Evolutionary conservation across 2,329 filamentous ascomycete species (phyloP), one percentile per base, ranked within the genome.

Genomic region (Colletotrichum cuscutae): DNA sequence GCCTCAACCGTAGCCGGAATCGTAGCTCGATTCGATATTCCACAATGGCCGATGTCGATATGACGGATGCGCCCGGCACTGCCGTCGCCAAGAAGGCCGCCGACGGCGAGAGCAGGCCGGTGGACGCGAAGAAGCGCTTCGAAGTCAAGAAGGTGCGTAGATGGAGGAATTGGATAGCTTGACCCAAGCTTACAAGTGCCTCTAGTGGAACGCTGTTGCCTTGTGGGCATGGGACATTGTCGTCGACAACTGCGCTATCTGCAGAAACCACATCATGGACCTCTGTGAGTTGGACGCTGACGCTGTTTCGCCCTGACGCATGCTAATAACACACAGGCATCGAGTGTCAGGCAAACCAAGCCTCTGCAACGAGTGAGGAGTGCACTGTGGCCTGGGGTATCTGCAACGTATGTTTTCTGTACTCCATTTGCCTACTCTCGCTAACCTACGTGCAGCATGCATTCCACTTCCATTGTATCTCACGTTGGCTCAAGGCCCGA

Each of bases 161-260:
- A 8, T 52, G 28, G 28, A 35, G 52, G 22, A 24, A 30, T 4
- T 5, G 49, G 24, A 52, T 37, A 49, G 26, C 56, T 26, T 28
- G 8, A 19, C 30, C 61, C 58, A 52, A 68, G 65, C 76, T 79
- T 53, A 79, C 63, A 24, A 56, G 58, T 60, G 11, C 64, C 2
- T 75, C 56, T 79, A 98, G 96, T 99, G 97, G 97, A 98, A 98
- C 79, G 97, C 97, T 0, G 97, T 99, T 64, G 95, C 97, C 53
- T 89, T 99, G 2, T 99, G 97, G 97, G 97, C 97, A 0, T 99
- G 97, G 97, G 97, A 99, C 82, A 99, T 99, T 72, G 95, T 98
- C 37, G 97, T 99, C 74, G 97, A 99, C 85, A 99, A 99, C 89
- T 99, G 97, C 82, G 97, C 97, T 79, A 99, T 99, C 81, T 99